phyloP scores from a whole-genome alignment of 768 basidiomycete genomes.

The Suillus americanus region DNA sequence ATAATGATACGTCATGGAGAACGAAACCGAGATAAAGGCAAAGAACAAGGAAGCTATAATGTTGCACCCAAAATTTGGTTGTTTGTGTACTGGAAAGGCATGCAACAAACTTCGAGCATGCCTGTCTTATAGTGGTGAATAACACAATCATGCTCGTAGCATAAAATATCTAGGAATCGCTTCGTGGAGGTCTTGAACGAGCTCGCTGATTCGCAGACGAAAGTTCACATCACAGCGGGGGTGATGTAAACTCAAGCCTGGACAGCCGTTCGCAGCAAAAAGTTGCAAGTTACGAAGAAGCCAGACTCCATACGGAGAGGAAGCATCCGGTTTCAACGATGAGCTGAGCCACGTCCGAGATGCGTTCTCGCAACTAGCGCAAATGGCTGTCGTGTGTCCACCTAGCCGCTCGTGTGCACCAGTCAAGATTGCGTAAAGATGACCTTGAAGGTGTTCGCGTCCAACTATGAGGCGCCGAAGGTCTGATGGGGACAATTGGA shows the following conservation, averaged over 20 bases:
- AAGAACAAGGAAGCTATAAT: background rate
- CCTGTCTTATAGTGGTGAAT: background rate
- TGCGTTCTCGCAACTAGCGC: constrained; percentile 3
- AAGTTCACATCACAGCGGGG: background rate
- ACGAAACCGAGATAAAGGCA: background rate
- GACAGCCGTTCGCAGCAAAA: constrained; percentile 5
- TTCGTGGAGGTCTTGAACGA: constrained; percentile 9
- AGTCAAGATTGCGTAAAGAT: constrained; percentile 17
- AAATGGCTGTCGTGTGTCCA: background rate
- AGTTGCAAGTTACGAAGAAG: constrained; percentile 21
- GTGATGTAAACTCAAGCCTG: background rate
- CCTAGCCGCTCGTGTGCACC: constrained; percentile 9
- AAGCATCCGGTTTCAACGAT: constrained; percentile 9
- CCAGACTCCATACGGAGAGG: constrained; percentile 19
- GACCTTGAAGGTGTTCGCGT: constrained; percentile 29
- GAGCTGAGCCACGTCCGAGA: constrained; percentile 11
- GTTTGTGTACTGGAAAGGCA: background rate
- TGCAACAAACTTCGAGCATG: background rate
- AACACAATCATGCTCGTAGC: constrained; percentile 10
- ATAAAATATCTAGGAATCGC: constrained; percentile 17
- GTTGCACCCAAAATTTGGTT: background rate
- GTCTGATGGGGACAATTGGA: constrained; percentile 27
- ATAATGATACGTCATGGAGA: background rate
- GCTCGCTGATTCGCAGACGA: background rate
- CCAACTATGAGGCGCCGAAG: constrained; percentile 33